A percentile compares a stretch with the other conserved stretches of the same genome.
Conservation (phyloP, 2,329 filamentous ascomycete genomes). For the Sarocladium oryzae region DNA sequence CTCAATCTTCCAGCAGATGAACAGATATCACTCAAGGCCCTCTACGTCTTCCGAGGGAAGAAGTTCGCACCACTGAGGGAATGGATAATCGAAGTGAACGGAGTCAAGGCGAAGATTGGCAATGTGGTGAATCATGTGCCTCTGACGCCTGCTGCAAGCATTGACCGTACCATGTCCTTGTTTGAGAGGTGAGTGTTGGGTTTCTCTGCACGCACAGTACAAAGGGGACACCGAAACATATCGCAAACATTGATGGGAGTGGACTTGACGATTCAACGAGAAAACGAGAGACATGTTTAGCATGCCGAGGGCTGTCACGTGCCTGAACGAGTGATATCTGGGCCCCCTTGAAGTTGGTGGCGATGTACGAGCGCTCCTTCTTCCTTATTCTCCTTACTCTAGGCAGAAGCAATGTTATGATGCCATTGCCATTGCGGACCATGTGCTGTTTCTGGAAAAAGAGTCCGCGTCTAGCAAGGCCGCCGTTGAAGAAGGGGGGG, state of each 20-base stretch:
- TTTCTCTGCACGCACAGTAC: no score
- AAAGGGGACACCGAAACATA: no score
- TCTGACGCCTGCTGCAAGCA: conserved; percentile 19
- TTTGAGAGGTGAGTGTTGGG: conserved; percentile 14
- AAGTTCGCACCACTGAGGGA: conserved; percentile 25
- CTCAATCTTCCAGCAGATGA: conserved; percentile 46
- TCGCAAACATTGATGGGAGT: not conserved
- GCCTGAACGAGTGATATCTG: not conserved
- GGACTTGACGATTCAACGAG: conserved; percentile 4
- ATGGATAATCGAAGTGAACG: conserved; percentile 48
- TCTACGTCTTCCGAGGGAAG: conserved; percentile 18
- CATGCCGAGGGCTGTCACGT: not conserved
- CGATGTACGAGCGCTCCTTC: not conserved
- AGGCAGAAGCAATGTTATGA: not conserved
- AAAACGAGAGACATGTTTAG: not conserved
- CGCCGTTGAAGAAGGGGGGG: not conserved
- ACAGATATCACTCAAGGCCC: conserved; percentile 18
- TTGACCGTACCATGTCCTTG: conserved; percentile 10
- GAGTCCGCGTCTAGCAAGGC: not conserved
- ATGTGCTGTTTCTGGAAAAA: not conserved
- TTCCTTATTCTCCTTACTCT: not conserved
- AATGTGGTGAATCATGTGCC: conserved; percentile 54
- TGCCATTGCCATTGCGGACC: not conserved
- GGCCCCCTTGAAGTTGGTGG: not conserved
- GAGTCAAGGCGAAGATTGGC: conserved; percentile 69